Conservation (phyloP, 2,329 filamentous ascomycete genomes). For the Cercospora sojina region DNA sequence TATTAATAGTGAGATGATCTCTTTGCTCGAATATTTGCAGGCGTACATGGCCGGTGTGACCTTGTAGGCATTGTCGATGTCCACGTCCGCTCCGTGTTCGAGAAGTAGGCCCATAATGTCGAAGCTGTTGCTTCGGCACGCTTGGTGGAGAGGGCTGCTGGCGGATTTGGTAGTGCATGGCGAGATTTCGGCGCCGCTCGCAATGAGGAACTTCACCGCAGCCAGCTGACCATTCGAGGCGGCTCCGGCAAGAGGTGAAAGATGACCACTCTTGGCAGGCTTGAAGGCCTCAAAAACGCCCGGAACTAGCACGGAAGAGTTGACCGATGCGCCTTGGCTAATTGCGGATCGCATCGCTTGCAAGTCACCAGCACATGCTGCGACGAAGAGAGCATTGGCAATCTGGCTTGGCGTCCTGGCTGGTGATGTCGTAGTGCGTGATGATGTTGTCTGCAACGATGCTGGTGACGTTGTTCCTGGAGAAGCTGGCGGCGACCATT, state of each 20-base stretch:
- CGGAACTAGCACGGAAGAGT: conserved; percentile 30
- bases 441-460: conserved; percentile 15
- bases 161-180: conserved; percentile 31
- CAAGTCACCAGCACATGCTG: conserved; percentile 35
- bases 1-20: conserved; percentile 32
- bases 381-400: conserved; percentile 32
- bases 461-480: conserved; percentile 33
- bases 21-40: conserved; percentile 30
- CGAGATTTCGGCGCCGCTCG: conserved; percentile 34
- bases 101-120: conserved; percentile 32
- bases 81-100: conserved; percentile 31
- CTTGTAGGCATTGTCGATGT: conserved; percentile 35
- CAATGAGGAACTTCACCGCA: conserved; percentile 32
- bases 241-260: conserved; percentile 38
- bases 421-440: conserved; percentile 16
- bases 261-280: conserved; percentile 36
- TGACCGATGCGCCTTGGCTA: conserved; percentile 32
- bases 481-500: conserved; percentile 37
- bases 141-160: conserved; percentile 36
- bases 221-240: conserved; percentile 32
- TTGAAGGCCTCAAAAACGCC: conserved; percentile 38
- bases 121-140: conserved; percentile 32
- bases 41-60: conserved; percentile 39
- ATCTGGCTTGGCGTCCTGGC: conserved; percentile 19
- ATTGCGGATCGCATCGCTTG: conserved; percentile 31